phyloP scores from a whole-genome alignment of 2,329 filamentous ascomycete species.

The Epichloe aotearoae region DNA sequence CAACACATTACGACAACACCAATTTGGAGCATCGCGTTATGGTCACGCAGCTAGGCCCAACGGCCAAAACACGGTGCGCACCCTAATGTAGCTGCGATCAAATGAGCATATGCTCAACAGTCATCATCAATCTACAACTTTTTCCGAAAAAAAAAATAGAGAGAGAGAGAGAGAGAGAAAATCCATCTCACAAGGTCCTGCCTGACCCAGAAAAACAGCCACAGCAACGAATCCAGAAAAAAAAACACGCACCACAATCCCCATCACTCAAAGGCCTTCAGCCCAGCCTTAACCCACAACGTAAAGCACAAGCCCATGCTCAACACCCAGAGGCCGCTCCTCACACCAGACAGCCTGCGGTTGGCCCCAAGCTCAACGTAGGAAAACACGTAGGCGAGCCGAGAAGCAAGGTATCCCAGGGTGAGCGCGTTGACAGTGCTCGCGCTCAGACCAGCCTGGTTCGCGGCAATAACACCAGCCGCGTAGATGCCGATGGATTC shows the following conservation, averaged over 20 bases:
- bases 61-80: no score
- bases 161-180: no score
- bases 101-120: no score
- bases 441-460: constrained; percentile 25
- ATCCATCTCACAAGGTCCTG: no score
- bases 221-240: neutral
- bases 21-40: no score
- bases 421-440: constrained; percentile 26
- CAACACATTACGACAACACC: no score
- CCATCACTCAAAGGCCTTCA: constrained; percentile 7
- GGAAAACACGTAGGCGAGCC: constrained; percentile 26
- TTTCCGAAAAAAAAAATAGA: no score
- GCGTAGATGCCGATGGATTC: constrained; percentile 32
- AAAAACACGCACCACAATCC: neutral
- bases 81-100: no score
- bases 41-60: no score
- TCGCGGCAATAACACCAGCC: constrained; percentile 31
- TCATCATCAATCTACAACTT: no score
- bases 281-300: constrained; percentile 30
- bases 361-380: constrained; percentile 32
- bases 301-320: constrained; percentile 20
- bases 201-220: no score
- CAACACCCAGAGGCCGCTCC: constrained; percentile 25
- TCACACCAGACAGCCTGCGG: constrained; percentile 20
- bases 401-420: constrained; percentile 25